Percentiles rank a stretch among this genome's conserved stretches.
These are phyloP conservation scores for Tausonia pullulans DNA, from an alignment of 1,284 basidiomycete genomes.

Conservation along the genomic window DNA sequence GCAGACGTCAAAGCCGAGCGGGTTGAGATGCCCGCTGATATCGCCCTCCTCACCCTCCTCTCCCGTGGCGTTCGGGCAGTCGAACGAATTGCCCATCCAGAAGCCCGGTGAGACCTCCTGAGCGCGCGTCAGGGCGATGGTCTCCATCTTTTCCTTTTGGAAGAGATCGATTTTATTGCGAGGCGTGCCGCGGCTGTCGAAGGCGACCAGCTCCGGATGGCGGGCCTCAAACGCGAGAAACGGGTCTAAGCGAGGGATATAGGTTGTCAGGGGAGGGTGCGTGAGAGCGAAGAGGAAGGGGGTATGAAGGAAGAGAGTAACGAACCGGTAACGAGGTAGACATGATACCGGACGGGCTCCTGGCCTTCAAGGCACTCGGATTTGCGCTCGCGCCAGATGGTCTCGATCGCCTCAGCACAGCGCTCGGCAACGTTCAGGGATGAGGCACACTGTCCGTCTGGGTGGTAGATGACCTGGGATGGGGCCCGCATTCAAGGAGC, in stretches of 20 bases:
- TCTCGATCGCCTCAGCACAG: conserved; percentile 40
- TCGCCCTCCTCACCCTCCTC: not conserved
- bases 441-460: conserved; percentile 9
- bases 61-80: conserved; percentile 22
- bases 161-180: conserved; percentile 40
- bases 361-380: conserved; percentile 20
- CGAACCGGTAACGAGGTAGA: conserved; percentile 65
- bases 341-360: conserved; percentile 60
- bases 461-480: conserved; percentile 15
- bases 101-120: conserved; percentile 58
- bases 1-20: conserved; percentile 29
- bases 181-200: conserved; percentile 38
- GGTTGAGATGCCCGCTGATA: conserved; percentile 25
- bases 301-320: conserved; percentile 17
- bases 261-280: not conserved
- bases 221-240: conserved; percentile 42
- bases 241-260: conserved; percentile 33
- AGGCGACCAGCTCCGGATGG: conserved; percentile 41
- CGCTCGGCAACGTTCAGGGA: conserved; percentile 37
- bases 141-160: conserved; percentile 70
- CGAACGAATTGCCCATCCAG: conserved; percentile 38
- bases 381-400: conserved; percentile 43
- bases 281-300: not conserved
- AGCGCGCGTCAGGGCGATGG: conserved; percentile 73
- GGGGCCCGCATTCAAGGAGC: not conserved